phyloP scores from a whole-genome alignment of 306 rosid species.

The Quillaja saponaria region DNA sequence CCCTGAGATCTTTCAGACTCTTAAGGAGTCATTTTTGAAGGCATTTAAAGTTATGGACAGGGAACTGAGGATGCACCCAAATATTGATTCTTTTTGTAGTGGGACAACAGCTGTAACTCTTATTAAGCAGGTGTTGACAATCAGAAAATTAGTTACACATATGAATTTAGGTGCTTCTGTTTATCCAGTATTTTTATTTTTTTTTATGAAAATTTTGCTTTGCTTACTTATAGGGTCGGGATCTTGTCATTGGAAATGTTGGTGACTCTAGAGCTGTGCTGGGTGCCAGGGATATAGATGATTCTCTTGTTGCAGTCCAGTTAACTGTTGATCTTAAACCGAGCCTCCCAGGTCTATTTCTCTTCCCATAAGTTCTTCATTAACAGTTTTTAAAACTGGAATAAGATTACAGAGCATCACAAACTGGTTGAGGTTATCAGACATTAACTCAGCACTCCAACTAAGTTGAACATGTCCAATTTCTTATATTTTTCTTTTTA shows the following conservation, averaged over 20 bases:
- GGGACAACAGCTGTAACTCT: slow-evolving; percentile 97
- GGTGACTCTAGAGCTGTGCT: slow-evolving; percentile 98
- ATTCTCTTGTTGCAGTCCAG: slow-evolving; percentile 72
- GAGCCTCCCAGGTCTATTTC: slow-evolving; percentile 83
- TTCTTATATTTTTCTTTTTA: not conserved
- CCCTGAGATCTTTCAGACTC: slow-evolving; percentile 71
- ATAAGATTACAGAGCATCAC: slow-evolving; percentile 16
- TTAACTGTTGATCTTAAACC: slow-evolving; percentile 99
- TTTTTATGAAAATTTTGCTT: slow-evolving; percentile 31
- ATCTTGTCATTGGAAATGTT: slow-evolving; percentile 82
- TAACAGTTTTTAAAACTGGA: not conserved
- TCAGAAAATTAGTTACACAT: slow-evolving; percentile 21
- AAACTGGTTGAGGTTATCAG: slow-evolving; percentile 10
- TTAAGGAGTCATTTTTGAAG: slow-evolving; percentile 79
- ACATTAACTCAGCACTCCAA: not conserved
- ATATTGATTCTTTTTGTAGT: slow-evolving; percentile 86
- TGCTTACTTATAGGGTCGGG: slow-evolving; percentile 63
- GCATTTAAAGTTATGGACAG: slow-evolving; percentile 89
- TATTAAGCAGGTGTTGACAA: slow-evolving; percentile 72
- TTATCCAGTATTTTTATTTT: slow-evolving; percentile 1
- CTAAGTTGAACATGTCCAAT: not conserved
- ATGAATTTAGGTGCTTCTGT: not conserved
- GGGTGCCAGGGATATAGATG: slow-evolving; percentile 72
- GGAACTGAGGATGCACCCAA: slow-evolving; percentile 73
- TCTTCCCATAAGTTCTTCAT: slow-evolving; percentile 17